phyloP scores from a whole-genome alignment of 1,284 basidiomycete genomes.

The Cutaneotrichosporon cutaneum region DNA sequence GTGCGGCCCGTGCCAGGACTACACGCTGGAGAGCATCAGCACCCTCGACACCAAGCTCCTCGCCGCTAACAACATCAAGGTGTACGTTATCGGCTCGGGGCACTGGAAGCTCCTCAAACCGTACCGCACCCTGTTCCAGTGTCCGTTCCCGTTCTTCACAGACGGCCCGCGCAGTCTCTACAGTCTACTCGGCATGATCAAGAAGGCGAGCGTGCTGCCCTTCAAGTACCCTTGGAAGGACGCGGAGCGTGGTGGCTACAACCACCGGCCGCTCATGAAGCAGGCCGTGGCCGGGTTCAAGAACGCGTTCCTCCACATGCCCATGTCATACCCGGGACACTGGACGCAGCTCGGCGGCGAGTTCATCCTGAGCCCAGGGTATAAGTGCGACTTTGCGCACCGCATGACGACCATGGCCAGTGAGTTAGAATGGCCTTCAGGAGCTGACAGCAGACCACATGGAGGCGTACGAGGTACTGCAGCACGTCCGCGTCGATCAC shows the following conservation, averaged over 20 bases:
- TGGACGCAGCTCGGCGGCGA: constrained; percentile 51
- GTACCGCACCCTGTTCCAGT: constrained; percentile 48
- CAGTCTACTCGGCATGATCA: constrained; percentile 45
- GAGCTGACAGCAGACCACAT: constrained; percentile 39
- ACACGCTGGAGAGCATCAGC: constrained; percentile 42
- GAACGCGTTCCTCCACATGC: constrained; percentile 46
- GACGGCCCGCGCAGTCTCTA: constrained; percentile 43
- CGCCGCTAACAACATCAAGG: constrained; percentile 39
- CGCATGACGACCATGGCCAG: constrained; percentile 50
- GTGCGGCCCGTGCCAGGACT: constrained; percentile 53
- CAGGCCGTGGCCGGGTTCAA: constrained; percentile 30
- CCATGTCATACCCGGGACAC: constrained; percentile 42
- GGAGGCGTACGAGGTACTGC: constrained; percentile 45
- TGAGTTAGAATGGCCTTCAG: constrained; percentile 19
- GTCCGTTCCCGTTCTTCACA: constrained; percentile 51
- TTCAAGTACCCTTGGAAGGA: constrained; percentile 26
- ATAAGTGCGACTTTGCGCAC: constrained; percentile 50
- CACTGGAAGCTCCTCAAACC: constrained; percentile 51
- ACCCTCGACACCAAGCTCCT: constrained; percentile 44
- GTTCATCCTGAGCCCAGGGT: constrained; percentile 44
- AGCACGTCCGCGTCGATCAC: constrained; percentile 1
- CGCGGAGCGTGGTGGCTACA: constrained; percentile 2
- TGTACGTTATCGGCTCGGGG: constrained; percentile 47
- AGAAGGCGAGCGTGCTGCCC: constrained; percentile 46
- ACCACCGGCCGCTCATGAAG: constrained; percentile 3